Base-by-base conservation (phyloP, 768 basidiomycete species). In the Artomyces pyxidatus region DNA sequence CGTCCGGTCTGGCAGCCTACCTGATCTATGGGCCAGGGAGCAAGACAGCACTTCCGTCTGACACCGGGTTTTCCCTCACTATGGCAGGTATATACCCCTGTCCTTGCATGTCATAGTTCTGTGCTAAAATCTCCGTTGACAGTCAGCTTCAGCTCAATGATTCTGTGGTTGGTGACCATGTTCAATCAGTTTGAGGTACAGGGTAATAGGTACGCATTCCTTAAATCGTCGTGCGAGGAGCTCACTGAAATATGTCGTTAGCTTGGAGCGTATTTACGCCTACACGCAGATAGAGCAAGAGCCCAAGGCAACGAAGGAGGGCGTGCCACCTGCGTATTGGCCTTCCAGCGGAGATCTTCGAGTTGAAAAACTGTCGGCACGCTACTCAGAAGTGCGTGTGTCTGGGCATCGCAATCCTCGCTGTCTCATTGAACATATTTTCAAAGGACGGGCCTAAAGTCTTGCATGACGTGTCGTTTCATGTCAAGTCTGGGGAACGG, bases 251-350 rank as follows among this genome's bases (percentile, higher is more conserved):
- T n/a, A 30, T 19, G 23, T 51, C 23, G 45, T 41, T 44, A 73
- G 75, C 49, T 49, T 75, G 41, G 72, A 79, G 58, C 71, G 80
- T 32, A 70, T 82, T 37, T 65, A 74, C 41, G 74, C 74, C 38
- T 82, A 80, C 56, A 60, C 80, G 28, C 61, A 67, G 16, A 76
- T 79, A 32, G 78, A 79, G 45, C 76, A 77, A 50, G 81, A 83
- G 58, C 69, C 71, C 0, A 64, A 67, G 45, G 53, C 71, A 0
- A 67, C 66, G 0, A 52, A 62, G 23, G 52, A 64, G 6, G 72
- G 73, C 3, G 59, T 70, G 16, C 81, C 81, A 3, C 79, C 81
- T 6, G 80, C 81, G 0, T 75, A 79, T 49, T 83, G 81, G 81
- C 81, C 81, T 3, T 68, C 80, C 1, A 75, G 74, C 25, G 81